A percentile compares a stretch with the other conserved stretches of the same genome.
phyloP scores from a whole-genome alignment of 179 eudicot species.

The Beta macrorhiza region DNA sequence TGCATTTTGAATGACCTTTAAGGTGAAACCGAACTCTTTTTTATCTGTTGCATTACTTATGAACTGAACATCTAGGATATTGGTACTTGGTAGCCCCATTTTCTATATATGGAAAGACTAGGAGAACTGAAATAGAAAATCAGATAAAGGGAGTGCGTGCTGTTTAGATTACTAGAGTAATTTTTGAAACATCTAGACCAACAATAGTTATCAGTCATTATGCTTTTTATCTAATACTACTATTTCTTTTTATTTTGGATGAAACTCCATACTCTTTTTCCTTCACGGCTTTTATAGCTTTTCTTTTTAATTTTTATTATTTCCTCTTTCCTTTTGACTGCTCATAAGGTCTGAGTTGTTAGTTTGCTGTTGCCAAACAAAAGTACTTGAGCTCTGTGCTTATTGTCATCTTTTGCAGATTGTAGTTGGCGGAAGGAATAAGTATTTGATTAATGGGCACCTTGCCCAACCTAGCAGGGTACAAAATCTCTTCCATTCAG shows the following conservation, averaged over 20 bases:
- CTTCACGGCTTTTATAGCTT: neutral
- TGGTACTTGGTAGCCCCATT: neutral
- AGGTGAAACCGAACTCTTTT: neutral
- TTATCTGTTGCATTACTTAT: neutral
- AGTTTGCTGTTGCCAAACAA: constrained; percentile 1
- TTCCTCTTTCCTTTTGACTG: neutral
- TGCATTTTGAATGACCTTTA: neutral
- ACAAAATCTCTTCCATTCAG: constrained; percentile 95
- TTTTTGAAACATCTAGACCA: neutral
- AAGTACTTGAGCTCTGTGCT: neutral
- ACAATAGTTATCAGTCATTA: neutral
- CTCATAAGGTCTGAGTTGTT: neutral
- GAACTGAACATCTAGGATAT: neutral
- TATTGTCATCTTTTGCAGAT: constrained; percentile 50
- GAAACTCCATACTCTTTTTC: neutral
- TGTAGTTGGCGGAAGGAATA: constrained; percentile 98
- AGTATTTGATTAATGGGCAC: constrained; percentile 93
- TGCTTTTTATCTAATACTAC: too few relatives aligned
- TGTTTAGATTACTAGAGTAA: neutral
- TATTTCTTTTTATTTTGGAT: neutral
- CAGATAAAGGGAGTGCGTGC: neutral
- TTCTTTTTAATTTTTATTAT: too few relatives aligned
- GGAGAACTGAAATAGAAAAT: neutral
- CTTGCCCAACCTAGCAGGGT: constrained; percentile 97
- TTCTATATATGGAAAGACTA: neutral